phyloP scores from a whole-genome alignment of 179 eudicot species.

The Actinidia polygama region DNA sequence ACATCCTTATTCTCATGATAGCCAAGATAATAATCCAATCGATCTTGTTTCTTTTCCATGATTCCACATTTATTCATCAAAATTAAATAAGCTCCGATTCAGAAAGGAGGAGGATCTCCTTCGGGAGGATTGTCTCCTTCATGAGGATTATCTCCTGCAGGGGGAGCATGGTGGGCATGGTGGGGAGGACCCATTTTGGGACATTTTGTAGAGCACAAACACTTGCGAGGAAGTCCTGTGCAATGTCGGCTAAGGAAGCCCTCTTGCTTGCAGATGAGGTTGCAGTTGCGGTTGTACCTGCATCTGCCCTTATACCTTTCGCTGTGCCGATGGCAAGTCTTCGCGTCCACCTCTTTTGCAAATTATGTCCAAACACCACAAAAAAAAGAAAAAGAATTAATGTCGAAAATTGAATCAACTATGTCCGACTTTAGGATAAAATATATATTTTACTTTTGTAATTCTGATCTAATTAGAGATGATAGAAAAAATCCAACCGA shows the following conservation, averaged over 20 bases:
- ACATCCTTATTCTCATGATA: no score
- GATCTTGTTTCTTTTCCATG: no score
- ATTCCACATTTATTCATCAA: no score
- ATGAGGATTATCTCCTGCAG: no score
- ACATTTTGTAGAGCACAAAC: background rate
- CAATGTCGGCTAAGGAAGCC: background rate
- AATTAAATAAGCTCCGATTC: no score
- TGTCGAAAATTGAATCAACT: no score
- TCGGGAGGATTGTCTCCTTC: background rate
- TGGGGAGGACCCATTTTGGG: background rate
- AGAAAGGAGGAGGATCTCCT: background rate
- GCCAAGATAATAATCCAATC: no score
- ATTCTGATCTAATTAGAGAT: no score
- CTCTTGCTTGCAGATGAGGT: background rate
- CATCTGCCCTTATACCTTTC: background rate
- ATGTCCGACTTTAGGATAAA: no score
- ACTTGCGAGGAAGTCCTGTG: background rate
- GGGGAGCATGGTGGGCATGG: background rate
- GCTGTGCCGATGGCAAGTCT: background rate
- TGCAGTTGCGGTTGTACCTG: background rate
- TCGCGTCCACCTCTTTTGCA: background rate
- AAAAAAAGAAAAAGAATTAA: no score
- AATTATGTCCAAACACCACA: background rate
- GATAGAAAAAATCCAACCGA: no score
- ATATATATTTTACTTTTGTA: no score